These are phyloP conservation scores for Cryptococcus sp. DNA, from an alignment of 1,284 basidiomycete species.

Conservation along the genomic window DNA sequence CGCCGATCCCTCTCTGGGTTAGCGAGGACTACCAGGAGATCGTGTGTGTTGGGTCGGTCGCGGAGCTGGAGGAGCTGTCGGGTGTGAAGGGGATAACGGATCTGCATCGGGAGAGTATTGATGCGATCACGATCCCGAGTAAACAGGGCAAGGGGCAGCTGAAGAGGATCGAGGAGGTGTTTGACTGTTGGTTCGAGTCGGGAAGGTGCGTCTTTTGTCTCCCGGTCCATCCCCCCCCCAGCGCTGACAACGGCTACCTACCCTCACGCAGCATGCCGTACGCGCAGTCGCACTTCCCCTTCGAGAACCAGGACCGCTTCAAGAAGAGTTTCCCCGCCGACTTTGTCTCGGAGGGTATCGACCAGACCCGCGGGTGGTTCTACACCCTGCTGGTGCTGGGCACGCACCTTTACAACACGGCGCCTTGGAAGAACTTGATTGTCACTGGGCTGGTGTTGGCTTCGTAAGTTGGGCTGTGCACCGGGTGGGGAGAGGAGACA, in stretches of 20 bases:
- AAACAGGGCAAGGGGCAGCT: conserved; percentile 84
- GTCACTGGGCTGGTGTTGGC: conserved; percentile 94
- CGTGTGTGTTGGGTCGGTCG: conserved; percentile 82
- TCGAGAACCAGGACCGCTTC: conserved; percentile 75
- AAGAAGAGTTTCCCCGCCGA: conserved; percentile 90
- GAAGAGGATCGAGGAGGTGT: conserved; percentile 91
- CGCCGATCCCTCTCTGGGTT: conserved; percentile 94
- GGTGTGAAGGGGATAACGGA: conserved; percentile 85
- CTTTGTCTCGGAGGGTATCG: conserved; percentile 96
- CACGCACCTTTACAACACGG: conserved; percentile 87
- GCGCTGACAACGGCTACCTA: conserved; percentile 5
- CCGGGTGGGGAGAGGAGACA: neutral
- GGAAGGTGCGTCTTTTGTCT: conserved; percentile 64
- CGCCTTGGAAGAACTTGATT: conserved; percentile 98
- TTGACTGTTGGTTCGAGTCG: conserved; percentile 99
- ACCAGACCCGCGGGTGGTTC: conserved; percentile 98
- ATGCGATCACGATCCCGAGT: conserved; percentile 94
- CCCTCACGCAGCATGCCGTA: conserved; percentile 84
- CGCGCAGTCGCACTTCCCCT: conserved; percentile 95
- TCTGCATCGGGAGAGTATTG: conserved; percentile 90
- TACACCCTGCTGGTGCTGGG: conserved; percentile 95
- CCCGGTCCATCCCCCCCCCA: neutral
- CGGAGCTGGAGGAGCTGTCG: conserved; percentile 81
- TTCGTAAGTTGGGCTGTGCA: conserved; percentile 57
- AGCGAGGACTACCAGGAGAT: conserved; percentile 93